Conservation (phyloP, 106 monocot genomes). For the Dendrobium chrysotoxum region DNA sequence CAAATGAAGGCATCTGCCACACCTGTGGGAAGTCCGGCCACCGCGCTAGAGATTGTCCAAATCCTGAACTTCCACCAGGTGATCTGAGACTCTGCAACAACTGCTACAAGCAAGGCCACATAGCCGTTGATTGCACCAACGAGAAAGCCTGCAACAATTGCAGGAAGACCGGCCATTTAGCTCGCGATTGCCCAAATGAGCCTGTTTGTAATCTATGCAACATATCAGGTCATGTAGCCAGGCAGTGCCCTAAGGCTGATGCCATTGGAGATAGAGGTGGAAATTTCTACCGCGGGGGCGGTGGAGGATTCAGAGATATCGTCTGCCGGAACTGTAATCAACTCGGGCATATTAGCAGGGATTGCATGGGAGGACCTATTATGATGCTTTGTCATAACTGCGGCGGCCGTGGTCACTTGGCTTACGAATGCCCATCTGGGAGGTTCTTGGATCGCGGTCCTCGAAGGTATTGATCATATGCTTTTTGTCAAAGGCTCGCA, state of each 20-base stretch:
- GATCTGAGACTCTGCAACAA: conserved; percentile 85
- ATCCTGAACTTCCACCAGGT: conserved; percentile 46
- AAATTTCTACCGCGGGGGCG: conserved; percentile 15
- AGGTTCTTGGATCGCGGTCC: conserved; percentile 44
- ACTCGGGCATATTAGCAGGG: conserved; percentile 51
- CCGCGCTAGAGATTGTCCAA: conserved; percentile 58
- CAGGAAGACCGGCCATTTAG: conserved; percentile 80
- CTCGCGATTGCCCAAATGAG: conserved; percentile 79
- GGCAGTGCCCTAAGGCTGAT: conserved; percentile 76
- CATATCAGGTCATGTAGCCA: conserved; percentile 64
- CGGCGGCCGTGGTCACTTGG: conserved; percentile 60
- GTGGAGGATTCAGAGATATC: conserved; percentile 25
- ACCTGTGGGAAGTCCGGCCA: conserved; percentile 87
- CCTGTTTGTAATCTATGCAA: conserved; percentile 95
- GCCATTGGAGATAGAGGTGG: conserved; percentile 32
- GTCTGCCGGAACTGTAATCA: conserved; percentile 44
- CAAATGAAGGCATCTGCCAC: conserved; percentile 93
- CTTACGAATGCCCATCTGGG: conserved; percentile 64
- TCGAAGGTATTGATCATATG: conserved; percentile 4
- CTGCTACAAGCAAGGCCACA: conserved; percentile 94
- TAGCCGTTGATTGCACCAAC: conserved; percentile 73
- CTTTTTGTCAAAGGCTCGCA: background rate
- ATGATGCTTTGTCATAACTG: conserved; percentile 64
- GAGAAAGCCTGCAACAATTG: conserved; percentile 99
- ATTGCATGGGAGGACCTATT: conserved; percentile 28